Conservation (phyloP, 768 basidiomycete species). For the Lactifluus subvellereus region DNA sequence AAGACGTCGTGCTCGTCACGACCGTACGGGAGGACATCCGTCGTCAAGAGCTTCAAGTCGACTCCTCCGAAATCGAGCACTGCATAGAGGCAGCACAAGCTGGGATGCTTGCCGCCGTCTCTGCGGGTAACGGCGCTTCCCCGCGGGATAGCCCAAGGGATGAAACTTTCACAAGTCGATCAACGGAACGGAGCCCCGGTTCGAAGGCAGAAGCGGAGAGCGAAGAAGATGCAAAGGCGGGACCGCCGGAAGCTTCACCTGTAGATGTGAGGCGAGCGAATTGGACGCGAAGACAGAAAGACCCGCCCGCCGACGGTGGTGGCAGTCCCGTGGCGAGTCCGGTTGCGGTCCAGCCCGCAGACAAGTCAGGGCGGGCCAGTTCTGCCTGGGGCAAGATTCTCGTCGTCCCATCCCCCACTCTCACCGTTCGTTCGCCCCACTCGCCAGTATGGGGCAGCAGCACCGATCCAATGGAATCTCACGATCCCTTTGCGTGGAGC, state of each 20-base stretch:
- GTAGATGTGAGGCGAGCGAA: conserved; percentile 2
- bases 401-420: conserved; percentile 7
- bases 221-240: background rate
- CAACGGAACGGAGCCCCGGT: background rate
- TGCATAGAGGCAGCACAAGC: conserved; percentile 11
- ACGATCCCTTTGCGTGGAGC: background rate
- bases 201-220: background rate
- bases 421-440: background rate
- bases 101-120: conserved; percentile 6
- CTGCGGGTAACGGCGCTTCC: background rate
- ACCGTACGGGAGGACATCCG: conserved; percentile 23
- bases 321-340: background rate
- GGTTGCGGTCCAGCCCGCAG: background rate
- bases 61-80: conserved; percentile 2
- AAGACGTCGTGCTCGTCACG: conserved; percentile 18
- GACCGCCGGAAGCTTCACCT: background rate
- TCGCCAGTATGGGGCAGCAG: background rate
- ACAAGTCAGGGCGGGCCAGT: background rate
- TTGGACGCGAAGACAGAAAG: background rate
- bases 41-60: conserved; percentile 3
- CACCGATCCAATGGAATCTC: background rate
- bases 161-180: background rate
- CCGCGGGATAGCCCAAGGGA: background rate
- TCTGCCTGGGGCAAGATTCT: conserved; percentile 14
- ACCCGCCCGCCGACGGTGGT: background rate